These are phyloP conservation scores for Platanthera guangdongensis DNA, from an alignment of 106 monocot species.

Conservation along the genomic window DNA sequence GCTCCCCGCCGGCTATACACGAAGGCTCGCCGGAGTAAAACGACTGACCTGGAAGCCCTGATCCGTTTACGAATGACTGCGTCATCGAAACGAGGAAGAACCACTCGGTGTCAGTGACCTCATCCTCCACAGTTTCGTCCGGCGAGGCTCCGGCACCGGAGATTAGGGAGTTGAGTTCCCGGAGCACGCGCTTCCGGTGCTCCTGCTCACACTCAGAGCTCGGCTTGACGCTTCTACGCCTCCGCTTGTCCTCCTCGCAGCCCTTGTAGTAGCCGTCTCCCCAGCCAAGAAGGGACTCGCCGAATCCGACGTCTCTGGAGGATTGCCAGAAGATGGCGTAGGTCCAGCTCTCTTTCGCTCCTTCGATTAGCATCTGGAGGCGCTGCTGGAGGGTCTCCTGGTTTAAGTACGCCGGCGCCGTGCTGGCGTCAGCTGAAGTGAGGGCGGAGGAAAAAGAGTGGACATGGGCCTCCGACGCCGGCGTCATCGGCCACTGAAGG, in stretches of 20 bases:
- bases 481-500: constrained; percentile 26
- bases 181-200: constrained; percentile 60
- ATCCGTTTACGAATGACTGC: constrained; percentile 55
- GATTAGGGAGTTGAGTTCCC: constrained; percentile 62
- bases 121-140: constrained; percentile 54
- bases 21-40: constrained; percentile 24
- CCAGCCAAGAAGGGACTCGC: constrained; percentile 61
- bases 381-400: constrained; percentile 65
- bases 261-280: constrained; percentile 88
- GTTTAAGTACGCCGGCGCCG: constrained; percentile 17
- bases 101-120: constrained; percentile 83
- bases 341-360: constrained; percentile 49
- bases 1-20: constrained; percentile 33
- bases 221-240: constrained; percentile 6
- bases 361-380: constrained; percentile 59
- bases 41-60: constrained; percentile 54
- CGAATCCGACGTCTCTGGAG: constrained; percentile 36
- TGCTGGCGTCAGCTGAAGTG: neutral
- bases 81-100: constrained; percentile 85
- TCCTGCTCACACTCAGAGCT: constrained; percentile 51
- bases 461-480: neutral
- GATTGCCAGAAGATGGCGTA: constrained; percentile 92
- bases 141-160: constrained; percentile 18
- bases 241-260: constrained; percentile 51
- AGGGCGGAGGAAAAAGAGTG: constrained; percentile 7